Evolutionary conservation across 2,329 filamentous ascomycete species (phyloP), one percentile per base, ranked within the genome.

Genomic region (Ciborinia camelliae): DNA sequence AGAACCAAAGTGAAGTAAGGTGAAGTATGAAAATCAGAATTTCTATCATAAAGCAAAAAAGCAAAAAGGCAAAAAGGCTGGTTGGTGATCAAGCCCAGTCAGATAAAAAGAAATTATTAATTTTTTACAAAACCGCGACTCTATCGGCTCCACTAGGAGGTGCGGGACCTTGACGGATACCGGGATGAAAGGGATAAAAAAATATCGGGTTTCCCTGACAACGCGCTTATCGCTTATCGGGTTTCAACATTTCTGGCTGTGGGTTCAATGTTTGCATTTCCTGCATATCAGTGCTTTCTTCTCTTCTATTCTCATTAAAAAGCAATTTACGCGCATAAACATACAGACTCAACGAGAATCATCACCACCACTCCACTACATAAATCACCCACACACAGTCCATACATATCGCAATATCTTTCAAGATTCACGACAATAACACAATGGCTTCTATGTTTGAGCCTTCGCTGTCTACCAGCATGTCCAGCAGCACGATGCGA

Each of bases 391-490:
- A 26, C 8, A 41, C 23, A 47, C 20, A 6, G 12, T 26, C 39
- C 20, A 18, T 26, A 26, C 26, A 32, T n/a, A 57, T 1, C 8
- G 23, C n/a, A 26, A 52, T 52, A 35, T 8, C 30, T 18, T 23
- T 9, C 7, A 5, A 39, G 9, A 2, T 28, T 23, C 23, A 23
- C n/a, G 2, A 57, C 28, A 20, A 35, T 30, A 39, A 32, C 52
- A 68, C 28, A n/a, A 88, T 88, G 81, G 76, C 83, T 37, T 84
- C 82, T 41, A 79, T 83, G 68, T 92, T 92, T 71, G 88, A 91
- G 71, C 83, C 87, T 10, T 89, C 88, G 1, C 81, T 89, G 71
- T 90, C 88, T 15, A 84, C 84, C 64, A 87, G 85, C 65, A 35
- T 58, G 41, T 58, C 55, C 15, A 47, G 41, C 41, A 87, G 85